These are phyloP conservation scores for Aspergillus awamori DNA, from an alignment of 2,329 filamentous ascomycete genomes.

Conservation along the genomic window DNA sequence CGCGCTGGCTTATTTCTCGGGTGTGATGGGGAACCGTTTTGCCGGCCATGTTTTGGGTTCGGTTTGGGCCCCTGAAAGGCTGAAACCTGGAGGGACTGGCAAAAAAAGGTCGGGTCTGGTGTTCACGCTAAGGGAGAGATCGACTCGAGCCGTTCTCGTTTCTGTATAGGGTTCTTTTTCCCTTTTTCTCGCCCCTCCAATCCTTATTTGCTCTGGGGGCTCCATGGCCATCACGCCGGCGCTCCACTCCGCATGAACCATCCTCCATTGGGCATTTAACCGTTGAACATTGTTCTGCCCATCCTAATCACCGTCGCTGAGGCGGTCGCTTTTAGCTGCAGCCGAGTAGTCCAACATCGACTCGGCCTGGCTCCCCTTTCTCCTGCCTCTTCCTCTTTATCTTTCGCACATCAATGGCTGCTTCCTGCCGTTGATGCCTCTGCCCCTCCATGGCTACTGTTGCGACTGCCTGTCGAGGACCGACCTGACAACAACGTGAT, in stretches of 20 bases:
- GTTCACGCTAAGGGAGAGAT: constrained; percentile 10
- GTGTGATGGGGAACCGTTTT: not conserved
- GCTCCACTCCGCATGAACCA: constrained; percentile 26
- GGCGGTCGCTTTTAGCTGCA: constrained; percentile 22
- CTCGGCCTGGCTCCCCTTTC: constrained; percentile 12
- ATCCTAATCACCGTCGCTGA: constrained; percentile 22
- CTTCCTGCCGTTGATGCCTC: constrained; percentile 17
- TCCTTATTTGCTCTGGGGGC: constrained; percentile 8
- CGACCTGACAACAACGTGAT: constrained; percentile 35
- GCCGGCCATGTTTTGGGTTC: not conserved
- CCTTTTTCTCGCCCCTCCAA: constrained; percentile 2
- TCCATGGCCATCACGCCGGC: constrained; percentile 15
- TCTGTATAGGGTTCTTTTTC: constrained; percentile 10
- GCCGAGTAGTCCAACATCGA: constrained; percentile 13
- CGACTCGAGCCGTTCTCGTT: constrained; percentile 1
- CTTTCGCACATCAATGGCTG: constrained; percentile 14
- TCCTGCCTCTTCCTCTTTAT: constrained; percentile 1
- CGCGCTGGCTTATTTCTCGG: not conserved
- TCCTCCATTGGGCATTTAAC: constrained; percentile 18
- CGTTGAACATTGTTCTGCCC: constrained; percentile 25
- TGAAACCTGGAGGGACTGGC: constrained; percentile 1
- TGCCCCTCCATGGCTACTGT: constrained; percentile 29
- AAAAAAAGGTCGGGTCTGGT: not conserved
- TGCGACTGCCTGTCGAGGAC: constrained; percentile 20
- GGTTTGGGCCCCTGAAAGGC: constrained; percentile 10